Base-by-base conservation (phyloP, 1,284 basidiomycete genomes). In the Phaffia rhodozyma region DNA sequence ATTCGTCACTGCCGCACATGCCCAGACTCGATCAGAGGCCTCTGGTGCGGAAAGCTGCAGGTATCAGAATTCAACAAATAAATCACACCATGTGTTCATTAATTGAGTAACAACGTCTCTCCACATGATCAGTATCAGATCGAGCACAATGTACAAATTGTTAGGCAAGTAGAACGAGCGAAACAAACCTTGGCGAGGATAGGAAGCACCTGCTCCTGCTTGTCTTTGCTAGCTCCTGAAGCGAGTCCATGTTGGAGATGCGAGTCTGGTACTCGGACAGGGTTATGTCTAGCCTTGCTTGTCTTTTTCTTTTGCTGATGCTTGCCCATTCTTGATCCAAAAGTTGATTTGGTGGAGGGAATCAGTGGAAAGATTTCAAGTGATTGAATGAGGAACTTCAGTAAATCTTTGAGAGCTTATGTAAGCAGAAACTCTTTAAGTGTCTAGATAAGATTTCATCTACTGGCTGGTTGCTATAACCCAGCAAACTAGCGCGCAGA, bases 1-100 rank as follows among this genome's bases (percentile, higher is more conserved):
- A 73, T 89, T 92, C 20, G 87, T 89, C 27, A 92, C 86, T 0
- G 91, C 90, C 34, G 91, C 89, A 72, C 91, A 93, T 5, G 91
- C 89, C 91, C 90, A 93, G 72, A 88, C 88, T 60, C 91, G 82
- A 70, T 94, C 91, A 2, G 81, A 76, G 13, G 82, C 79, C 68
- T 92, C 89, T 6, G 83, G 70, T 65, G 86, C 73, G 61, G 69
- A 70, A 62, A 77, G 73, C 76, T 76, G 62, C 23, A 38, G 60
- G 27, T 6, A 34, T 9, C n/a, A 6, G 11, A 32, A 20, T n/a
- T n/a, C n/a, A 18, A 32, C 16, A 29, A 16, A 49, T n/a, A 29
- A 38, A n/a, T 21, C 34, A 9, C 52, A 20, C 20, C 23, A 60
- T 50, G 51, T 57, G 53, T 29, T 27, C 60, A 32, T 21, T 25